Conservation (phyloP, 2,329 filamentous ascomycete genomes). For the Botryosphaeria dothidea region DNA sequence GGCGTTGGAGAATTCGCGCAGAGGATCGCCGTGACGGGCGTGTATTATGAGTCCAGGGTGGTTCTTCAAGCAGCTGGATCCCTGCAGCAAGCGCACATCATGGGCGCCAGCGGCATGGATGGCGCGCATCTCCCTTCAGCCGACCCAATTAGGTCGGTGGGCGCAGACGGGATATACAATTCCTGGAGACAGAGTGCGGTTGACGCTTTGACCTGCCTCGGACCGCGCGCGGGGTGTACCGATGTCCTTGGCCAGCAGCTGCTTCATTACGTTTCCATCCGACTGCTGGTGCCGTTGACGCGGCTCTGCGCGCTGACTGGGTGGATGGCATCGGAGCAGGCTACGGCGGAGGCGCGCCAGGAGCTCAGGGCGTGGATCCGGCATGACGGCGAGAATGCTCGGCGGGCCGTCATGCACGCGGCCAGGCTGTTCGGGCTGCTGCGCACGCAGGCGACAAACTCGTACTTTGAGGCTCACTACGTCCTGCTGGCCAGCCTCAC, state of each 20-base stretch:
- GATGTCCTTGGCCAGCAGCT: not conserved
- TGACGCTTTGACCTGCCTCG: not conserved
- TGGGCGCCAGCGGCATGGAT: not conserved
- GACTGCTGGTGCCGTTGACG: not conserved
- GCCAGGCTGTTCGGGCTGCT: not conserved
- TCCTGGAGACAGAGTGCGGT: not conserved
- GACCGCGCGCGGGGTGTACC: not conserved
- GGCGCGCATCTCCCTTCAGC: not conserved
- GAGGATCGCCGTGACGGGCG: not conserved
- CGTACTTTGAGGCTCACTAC: not conserved
- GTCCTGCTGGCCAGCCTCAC: not conserved
- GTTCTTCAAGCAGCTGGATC: not conserved
- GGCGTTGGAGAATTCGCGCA: not conserved
- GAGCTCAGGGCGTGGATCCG: not conserved
- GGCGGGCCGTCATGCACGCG: conserved; percentile 7
- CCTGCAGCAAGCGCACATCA: not conserved
- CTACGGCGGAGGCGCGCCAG: not conserved
- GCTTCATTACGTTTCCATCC: conserved; percentile 1
- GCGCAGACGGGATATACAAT: not conserved
- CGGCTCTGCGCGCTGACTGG: conserved; percentile 3
- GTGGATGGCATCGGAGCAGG: not conserved
- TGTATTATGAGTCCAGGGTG: not conserved
- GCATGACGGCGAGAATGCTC: not conserved
- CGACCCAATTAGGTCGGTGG: not conserved
- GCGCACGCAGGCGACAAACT: not conserved